Conservation (phyloP, 805 yeast species). For the Hanseniaspora guilliermondii region DNA sequence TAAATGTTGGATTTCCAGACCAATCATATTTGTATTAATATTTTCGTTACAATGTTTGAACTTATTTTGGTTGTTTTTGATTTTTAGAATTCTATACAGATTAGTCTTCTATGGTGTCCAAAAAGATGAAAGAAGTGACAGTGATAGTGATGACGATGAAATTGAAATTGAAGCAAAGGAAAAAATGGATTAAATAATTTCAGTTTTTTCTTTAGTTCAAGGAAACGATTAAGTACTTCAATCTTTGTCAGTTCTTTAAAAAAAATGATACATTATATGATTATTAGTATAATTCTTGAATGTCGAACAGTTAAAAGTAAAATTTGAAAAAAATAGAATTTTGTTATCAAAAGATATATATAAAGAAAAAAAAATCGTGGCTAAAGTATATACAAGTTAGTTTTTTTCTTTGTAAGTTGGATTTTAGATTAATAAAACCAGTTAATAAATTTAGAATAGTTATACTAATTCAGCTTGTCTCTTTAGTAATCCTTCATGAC, state of each 20-base stretch:
- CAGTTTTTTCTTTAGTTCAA: background rate
- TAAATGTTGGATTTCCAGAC: constrained; percentile 91
- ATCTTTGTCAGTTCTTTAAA: too few relatives aligned
- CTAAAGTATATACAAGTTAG: background rate
- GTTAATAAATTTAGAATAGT: background rate
- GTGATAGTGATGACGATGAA: constrained; percentile 47
- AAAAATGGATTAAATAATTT: background rate
- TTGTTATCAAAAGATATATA: background rate
- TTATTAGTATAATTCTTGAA: too few relatives aligned
- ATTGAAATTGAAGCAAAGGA: constrained; percentile 23
- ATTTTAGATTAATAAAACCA: background rate
- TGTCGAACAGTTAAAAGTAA: too few relatives aligned
- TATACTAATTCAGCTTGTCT: constrained; percentile 26
- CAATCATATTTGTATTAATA: constrained; percentile 69
- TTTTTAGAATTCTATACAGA: constrained; percentile 65
- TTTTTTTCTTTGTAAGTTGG: background rate
- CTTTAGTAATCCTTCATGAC: constrained; percentile 56
- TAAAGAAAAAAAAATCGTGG: background rate
- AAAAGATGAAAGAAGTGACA: constrained; percentile 79
- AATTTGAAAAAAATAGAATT: too few relatives aligned
- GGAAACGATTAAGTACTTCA: background rate
- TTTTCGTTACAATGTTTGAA: constrained; percentile 76
- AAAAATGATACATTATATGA: too few relatives aligned
- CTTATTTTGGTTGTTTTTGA: constrained; percentile 74
- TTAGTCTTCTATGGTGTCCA: constrained; percentile 45